Evolutionary conservation across 495 filamentous ascomycete species (phyloP).

Genomic region (Ramalina intermedia): DNA sequence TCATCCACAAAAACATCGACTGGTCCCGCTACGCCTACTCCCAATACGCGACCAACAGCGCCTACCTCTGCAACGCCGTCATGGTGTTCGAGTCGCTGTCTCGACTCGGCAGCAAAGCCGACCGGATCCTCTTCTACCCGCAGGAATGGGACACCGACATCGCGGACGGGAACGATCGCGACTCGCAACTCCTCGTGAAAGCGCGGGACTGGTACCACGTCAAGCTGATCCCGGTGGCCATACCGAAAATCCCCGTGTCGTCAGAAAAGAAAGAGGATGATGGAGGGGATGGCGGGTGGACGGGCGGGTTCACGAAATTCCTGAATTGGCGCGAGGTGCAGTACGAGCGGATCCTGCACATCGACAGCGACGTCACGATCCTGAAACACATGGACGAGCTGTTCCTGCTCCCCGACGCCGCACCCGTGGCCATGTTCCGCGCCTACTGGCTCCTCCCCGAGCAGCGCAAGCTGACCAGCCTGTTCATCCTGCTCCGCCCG

Average conservation of each 20-base stretch:
- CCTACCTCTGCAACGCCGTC: constrained; percentile 61
- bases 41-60: constrained; percentile 53
- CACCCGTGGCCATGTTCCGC: constrained; percentile 47
- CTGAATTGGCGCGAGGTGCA: constrained; percentile 55
- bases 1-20: constrained; percentile 20
- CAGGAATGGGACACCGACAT: constrained; percentile 21
- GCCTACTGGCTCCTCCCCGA: constrained; percentile 46
- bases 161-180: constrained; percentile 6
- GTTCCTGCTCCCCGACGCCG: constrained; percentile 46
- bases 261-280: not conserved
- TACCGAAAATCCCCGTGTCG: constrained; percentile 28
- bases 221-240: constrained; percentile 41
- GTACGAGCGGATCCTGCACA: constrained; percentile 50
- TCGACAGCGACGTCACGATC: constrained; percentile 55
- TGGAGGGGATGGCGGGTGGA: constrained; percentile 31
- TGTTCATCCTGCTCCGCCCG: constrained; percentile 52
- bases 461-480: constrained; percentile 38
- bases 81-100: constrained; percentile 58
- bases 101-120: constrained; percentile 45
- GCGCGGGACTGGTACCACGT: constrained; percentile 49
- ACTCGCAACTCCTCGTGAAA: constrained; percentile 39
- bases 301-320: constrained; percentile 52
- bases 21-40: constrained; percentile 56
- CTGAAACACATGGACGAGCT: constrained; percentile 54
- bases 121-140: constrained; percentile 55